phyloP scores from a whole-genome alignment of 441 rosid species.

The Euphorbia schlechtendalii region DNA sequence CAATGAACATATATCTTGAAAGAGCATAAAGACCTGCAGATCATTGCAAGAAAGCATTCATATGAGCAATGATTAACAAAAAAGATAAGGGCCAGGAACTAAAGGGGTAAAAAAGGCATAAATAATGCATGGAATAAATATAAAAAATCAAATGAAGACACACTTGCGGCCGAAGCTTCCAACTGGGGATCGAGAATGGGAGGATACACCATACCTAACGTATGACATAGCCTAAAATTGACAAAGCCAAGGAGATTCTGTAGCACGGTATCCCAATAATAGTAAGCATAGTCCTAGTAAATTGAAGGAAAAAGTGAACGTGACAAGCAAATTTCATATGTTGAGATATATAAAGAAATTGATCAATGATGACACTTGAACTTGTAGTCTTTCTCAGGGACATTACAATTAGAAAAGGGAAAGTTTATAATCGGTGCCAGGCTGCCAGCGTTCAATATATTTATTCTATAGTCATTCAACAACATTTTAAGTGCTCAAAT shows the following conservation, averaged over 20 bases:
- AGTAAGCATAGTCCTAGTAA: too few species aligned
- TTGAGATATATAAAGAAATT: too few species aligned
- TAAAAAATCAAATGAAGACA: too few species aligned
- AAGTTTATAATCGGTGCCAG: too few species aligned
- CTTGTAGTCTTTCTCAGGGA: slow-evolving; percentile 2
- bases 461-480: background rate
- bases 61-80: background rate
- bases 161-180: slow-evolving; percentile 91
- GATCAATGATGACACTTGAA: too few species aligned
- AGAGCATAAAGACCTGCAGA: slow-evolving; percentile 80
- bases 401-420: background rate
- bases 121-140: background rate
- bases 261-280: slow-evolving; percentile 25
- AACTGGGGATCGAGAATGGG: slow-evolving; percentile 80
- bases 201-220: slow-evolving; percentile 72
- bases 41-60: background rate
- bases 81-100: background rate
- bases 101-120: background rate
- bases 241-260: slow-evolving; percentile 86
- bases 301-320: background rate
- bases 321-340: background rate
- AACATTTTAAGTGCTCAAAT: background rate
- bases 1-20: slow-evolving; percentile 62
- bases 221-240: slow-evolving; percentile 74
- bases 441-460: too few species aligned